Conservation (phyloP, 2,329 filamentous ascomycete species). For the Cercospora berteroae region DNA sequence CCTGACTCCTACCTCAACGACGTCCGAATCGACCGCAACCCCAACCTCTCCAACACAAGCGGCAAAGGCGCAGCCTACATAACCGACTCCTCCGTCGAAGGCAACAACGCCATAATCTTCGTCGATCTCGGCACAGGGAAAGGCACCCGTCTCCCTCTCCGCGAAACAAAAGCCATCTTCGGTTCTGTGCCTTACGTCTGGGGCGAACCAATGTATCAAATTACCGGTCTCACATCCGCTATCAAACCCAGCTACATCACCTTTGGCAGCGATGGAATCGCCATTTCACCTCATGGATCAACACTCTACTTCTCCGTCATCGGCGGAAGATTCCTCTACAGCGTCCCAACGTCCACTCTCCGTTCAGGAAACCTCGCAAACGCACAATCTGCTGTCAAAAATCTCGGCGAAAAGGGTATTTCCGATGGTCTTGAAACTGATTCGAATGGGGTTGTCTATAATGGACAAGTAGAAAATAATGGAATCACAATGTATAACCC, state of each 20-base stretch:
- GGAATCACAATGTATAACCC: conserved; percentile 48
- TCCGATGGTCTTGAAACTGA: conserved; percentile 53
- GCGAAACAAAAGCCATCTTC: conserved; percentile 32
- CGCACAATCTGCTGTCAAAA: conserved; percentile 44
- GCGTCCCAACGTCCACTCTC: conserved; percentile 43
- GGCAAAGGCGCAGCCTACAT: conserved; percentile 50
- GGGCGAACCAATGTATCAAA: conserved; percentile 46
- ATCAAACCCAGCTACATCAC: conserved; percentile 39
- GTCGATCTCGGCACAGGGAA: conserved; percentile 49
- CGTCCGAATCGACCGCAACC: conserved; percentile 50
- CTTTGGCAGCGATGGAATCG: conserved; percentile 50
- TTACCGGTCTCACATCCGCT: conserved; percentile 23
- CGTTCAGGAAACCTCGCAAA: conserved; percentile 40
- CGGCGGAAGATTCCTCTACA: conserved; percentile 44
- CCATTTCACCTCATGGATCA: conserved; percentile 45
- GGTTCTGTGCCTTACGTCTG: conserved; percentile 37
- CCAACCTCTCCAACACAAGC: conserved; percentile 36
- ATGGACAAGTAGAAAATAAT: conserved; percentile 50
- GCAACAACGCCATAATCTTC: conserved; percentile 48
- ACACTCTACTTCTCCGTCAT: conserved; percentile 47
- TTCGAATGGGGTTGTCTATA: conserved; percentile 48
- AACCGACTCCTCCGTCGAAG: conserved; percentile 48
- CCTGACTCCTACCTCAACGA: conserved; percentile 52
- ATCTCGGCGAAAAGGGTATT: conserved; percentile 47
- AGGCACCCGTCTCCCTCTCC: conserved; percentile 49